Evolutionary conservation across 495 filamentous ascomycete species (phyloP), one percentile per base, ranked within the genome.

Genomic region (Aspergillus sparsus): DNA sequence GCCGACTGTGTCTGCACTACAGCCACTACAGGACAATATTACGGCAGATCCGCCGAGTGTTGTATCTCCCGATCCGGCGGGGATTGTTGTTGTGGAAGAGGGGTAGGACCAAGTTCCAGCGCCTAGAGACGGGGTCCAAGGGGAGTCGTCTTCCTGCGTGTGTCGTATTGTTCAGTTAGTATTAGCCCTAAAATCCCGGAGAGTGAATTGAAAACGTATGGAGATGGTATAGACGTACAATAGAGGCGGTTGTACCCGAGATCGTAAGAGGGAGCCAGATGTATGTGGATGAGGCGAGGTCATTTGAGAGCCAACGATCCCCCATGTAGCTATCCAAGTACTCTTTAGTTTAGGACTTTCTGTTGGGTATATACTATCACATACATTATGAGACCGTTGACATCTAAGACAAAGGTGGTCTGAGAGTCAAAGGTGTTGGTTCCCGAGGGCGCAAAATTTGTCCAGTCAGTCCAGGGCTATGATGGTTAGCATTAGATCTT

Each of bases 261-360:
- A 89, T 77, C 5, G 62, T 76, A 2, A 89, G 72, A 5, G 86
- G 87, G 0, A 89, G 77, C 87, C 87, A 89, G 33, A 89, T 71
- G 64, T 89, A 89, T 6, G 85, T 84, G 42, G 76, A 80, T 21
- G 80, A 70, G 77, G 82, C 81, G 0, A 89, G 75, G 65, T 89
- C 86, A 15, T 62, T 58, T 15, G 74, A 77, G 2, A 82, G 65
- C 87, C 87, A 89, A 6, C 87, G 77, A 70, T 89, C 87, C 50
- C 87, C 86, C 75, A 89, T 82, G 70, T 88, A 89, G 55, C 85
- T 84, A 27, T 27, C 21, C 21, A 27, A 3, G 21, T 27, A 27
- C 21, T 27, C 21, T 27, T 27, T 27, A 27, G 21, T 1, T 27
- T 3, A 27, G 47, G 68, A 10, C 13, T 15, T 52, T 58, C 56